phyloP scores from a whole-genome alignment of 2,329 filamentous ascomycete genomes.

The Dothideomycetes sp. region DNA sequence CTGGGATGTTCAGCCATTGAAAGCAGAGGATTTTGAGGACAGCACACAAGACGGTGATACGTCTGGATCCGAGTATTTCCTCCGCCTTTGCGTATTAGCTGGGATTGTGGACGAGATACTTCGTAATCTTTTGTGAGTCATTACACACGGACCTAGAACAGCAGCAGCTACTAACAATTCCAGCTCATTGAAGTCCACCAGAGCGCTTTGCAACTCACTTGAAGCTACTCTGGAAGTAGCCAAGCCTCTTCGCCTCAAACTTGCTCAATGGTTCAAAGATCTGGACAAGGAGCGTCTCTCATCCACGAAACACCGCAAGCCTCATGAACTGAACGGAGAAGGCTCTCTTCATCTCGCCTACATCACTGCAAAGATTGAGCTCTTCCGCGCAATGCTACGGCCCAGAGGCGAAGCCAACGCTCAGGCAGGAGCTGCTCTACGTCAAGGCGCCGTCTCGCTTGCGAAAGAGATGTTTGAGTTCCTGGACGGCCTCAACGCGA shows the following conservation, averaged over 20 bases:
- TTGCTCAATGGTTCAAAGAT: conserved; percentile 39
- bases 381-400: conserved; percentile 40
- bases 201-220: conserved; percentile 33
- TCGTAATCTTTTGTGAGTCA: conserved; percentile 21
- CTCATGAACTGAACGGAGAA: conserved; percentile 32
- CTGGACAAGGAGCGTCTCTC: conserved; percentile 16
- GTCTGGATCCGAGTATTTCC: conserved; percentile 30
- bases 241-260: conserved; percentile 35
- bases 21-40: conserved; percentile 33
- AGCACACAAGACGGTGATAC: conserved; percentile 10
- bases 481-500: conserved; percentile 17
- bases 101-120: conserved; percentile 42
- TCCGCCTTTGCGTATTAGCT: conserved; percentile 40
- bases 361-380: conserved; percentile 40
- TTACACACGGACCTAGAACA: no score
- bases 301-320: conserved; percentile 1
- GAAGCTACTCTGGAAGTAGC: conserved; percentile 35
- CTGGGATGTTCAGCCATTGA: conserved; percentile 42
- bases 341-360: conserved; percentile 42
- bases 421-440: conserved; percentile 18
- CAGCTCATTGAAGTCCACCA: conserved; percentile 18
- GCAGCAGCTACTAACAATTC: not conserved
- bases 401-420: conserved; percentile 21
- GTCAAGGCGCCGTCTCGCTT: conserved; percentile 20
- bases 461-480: conserved; percentile 21